A percentile compares a stretch with the other conserved stretches of the same genome.
These are phyloP conservation scores for Penicillium italicum DNA, from an alignment of 2,329 filamentous ascomycete genomes.

Conservation along the genomic window DNA sequence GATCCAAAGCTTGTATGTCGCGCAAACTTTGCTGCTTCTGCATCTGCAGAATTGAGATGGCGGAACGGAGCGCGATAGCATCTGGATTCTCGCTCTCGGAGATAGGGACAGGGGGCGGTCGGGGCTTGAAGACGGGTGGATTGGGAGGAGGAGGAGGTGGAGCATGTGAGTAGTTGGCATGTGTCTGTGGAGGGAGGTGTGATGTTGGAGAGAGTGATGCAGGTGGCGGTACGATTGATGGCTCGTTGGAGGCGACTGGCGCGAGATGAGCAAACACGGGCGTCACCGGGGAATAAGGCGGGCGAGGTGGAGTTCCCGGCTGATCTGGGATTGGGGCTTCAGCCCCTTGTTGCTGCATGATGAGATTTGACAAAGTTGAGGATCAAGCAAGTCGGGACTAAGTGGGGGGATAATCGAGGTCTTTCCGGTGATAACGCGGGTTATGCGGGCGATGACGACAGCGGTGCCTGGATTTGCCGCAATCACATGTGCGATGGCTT, in stretches of 20 bases:
- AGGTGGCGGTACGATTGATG: conserved; percentile 34
- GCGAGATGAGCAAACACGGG: conserved; percentile 41
- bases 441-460: conserved; percentile 17
- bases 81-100: conserved; percentile 66
- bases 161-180: conserved; percentile 9
- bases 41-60: conserved; percentile 81
- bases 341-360: conserved; percentile 16
- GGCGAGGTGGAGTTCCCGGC: conserved; percentile 41
- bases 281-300: conserved; percentile 48
- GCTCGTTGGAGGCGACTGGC: conserved; percentile 25
- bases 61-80: conserved; percentile 78
- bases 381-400: not conserved
- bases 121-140: conserved; percentile 30
- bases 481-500: conserved; percentile 1
- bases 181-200: conserved; percentile 1
- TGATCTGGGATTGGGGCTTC: conserved; percentile 17
- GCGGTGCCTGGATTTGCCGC: conserved; percentile 5
- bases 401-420: conserved; percentile 6
- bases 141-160: conserved; percentile 19
- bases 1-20: conserved; percentile 68
- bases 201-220: conserved; percentile 30
- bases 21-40: conserved; percentile 73
- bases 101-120: conserved; percentile 44
- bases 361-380: not conserved
- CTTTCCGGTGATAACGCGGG: conserved; percentile 6